Evolutionary conservation across 306 rosid species (phyloP).

Genomic region (Herpetospermum pedunculosum): DNA sequence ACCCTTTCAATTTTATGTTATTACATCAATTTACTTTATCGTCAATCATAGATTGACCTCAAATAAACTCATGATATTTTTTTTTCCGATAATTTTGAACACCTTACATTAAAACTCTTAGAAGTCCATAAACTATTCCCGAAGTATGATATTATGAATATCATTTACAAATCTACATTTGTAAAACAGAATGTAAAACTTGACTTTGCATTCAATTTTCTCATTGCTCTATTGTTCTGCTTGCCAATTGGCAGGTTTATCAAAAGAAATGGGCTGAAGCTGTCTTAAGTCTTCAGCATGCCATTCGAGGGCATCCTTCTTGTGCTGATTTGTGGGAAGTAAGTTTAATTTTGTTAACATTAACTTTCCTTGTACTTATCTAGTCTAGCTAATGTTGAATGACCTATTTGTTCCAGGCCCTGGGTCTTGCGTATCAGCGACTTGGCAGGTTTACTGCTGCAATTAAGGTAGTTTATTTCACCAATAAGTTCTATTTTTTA

Average conservation of each 20-base stretch:
- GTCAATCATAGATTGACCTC: background rate
- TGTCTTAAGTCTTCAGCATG: slow-evolving; percentile 80
- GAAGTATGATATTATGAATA: background rate
- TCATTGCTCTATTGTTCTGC: background rate
- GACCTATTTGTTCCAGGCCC: slow-evolving; percentile 31
- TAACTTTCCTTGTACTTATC: background rate
- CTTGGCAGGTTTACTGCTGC: slow-evolving; percentile 92
- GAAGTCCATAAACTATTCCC: background rate
- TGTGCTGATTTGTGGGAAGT: slow-evolving; percentile 84
- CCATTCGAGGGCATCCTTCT: slow-evolving; percentile 74
- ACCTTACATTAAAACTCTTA: background rate
- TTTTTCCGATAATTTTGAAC: background rate
- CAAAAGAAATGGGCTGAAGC: slow-evolving; percentile 66
- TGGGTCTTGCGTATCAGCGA: slow-evolving; percentile 91
- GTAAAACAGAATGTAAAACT: background rate
- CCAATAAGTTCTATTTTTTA: background rate
- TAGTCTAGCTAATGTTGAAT: background rate
- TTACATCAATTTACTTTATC: background rate
- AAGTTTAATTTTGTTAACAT: slow-evolving; percentile 5
- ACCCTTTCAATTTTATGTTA: background rate
- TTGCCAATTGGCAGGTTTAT: slow-evolving; percentile 28
- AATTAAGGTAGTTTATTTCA: slow-evolving; percentile 36
- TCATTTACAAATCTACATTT: background rate
- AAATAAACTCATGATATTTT: background rate
- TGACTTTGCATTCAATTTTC: background rate